These are phyloP conservation scores for Lophium mytilinum DNA, from an alignment of 495 filamentous ascomycete genomes.

Conservation along the genomic window DNA sequence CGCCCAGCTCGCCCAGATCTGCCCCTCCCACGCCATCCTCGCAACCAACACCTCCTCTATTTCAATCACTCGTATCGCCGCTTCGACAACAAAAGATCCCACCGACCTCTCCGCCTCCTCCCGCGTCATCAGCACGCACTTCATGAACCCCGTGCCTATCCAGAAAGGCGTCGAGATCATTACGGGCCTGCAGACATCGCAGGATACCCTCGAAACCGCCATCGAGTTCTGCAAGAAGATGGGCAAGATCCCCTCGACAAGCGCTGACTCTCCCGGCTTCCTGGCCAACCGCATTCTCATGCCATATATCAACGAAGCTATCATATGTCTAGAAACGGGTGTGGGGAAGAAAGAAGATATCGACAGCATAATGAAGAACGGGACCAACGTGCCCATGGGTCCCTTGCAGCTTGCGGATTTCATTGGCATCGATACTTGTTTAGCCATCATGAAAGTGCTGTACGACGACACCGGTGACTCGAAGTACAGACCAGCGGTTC, in stretches of 20 bases:
- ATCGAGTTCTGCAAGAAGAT: slow-evolving; percentile 80
- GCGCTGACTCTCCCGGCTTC: slow-evolving; percentile 87
- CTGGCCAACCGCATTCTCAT: slow-evolving; percentile 94
- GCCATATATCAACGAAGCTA: slow-evolving; percentile 98
- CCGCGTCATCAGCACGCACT: slow-evolving; percentile 90
- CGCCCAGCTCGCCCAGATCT: slow-evolving; percentile 70
- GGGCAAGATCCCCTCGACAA: slow-evolving; percentile 85
- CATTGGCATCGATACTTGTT: slow-evolving; percentile 92
- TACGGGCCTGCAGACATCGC: slow-evolving; percentile 80
- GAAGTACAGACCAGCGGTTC: slow-evolving; percentile 83
- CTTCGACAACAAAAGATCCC: slow-evolving; percentile 62
- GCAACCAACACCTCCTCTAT: slow-evolving; percentile 98
- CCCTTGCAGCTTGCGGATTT: slow-evolving; percentile 92
- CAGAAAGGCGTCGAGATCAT: slow-evolving; percentile 99
- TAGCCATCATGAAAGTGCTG: slow-evolving; percentile 95
- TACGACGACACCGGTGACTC: slow-evolving; percentile 86
- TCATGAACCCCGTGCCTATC: slow-evolving; percentile 98
- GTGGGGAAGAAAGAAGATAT: slow-evolving; percentile 83
- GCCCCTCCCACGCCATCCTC: slow-evolving; percentile 79
- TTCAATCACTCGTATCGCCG: slow-evolving; percentile 90
- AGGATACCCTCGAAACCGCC: slow-evolving; percentile 72
- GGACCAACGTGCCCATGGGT: slow-evolving; percentile 97
- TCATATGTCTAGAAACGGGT: slow-evolving; percentile 93
- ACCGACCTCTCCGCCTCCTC: slow-evolving; percentile 73
- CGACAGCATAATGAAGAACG: slow-evolving; percentile 97